phyloP scores from a whole-genome alignment of 2,329 filamentous ascomycete genomes.

The Pseudogymnoascus sp. region DNA sequence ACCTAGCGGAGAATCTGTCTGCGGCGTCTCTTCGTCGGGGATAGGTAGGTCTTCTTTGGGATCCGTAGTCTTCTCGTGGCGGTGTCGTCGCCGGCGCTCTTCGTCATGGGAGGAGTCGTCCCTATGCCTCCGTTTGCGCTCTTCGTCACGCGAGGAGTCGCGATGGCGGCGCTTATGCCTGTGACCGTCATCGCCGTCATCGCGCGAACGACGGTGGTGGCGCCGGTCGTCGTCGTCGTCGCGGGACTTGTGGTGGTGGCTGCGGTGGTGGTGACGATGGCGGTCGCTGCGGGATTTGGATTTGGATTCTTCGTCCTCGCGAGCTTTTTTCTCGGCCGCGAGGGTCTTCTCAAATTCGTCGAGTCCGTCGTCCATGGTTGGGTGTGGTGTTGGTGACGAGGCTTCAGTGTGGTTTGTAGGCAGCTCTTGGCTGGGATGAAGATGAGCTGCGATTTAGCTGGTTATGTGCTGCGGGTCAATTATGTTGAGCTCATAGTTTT shows the following conservation, averaged over 20 bases:
- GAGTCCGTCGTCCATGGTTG: conserved; percentile 34
- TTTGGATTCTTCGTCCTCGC: conserved; percentile 40
- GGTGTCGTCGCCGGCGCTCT: conserved; percentile 19
- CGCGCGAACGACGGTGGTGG: conserved; percentile 25
- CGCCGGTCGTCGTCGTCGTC: conserved; percentile 47
- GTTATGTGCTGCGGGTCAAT: background rate
- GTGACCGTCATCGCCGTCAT: conserved; percentile 37
- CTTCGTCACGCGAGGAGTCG: conserved; percentile 30
- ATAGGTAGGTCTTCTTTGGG: conserved; percentile 43
- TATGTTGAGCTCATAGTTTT: background rate
- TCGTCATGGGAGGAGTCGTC: conserved; percentile 16
- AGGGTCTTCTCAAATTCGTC: conserved; percentile 73
- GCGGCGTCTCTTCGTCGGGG: conserved; percentile 41
- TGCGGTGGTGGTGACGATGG: conserved; percentile 25
- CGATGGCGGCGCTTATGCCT: conserved; percentile 30
- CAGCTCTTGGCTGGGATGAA: background rate
- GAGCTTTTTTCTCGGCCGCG: conserved; percentile 52
- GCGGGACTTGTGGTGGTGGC: conserved; percentile 36
- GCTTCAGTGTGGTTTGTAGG: background rate
- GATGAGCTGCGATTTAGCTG: background rate
- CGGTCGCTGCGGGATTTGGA: conserved; percentile 36
- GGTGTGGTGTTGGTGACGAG: background rate
- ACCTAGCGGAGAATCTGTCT: conserved; percentile 22
- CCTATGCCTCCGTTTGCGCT: conserved; percentile 21
- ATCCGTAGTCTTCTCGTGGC: conserved; percentile 36